Conservation (phyloP, 257 asterid genomes). For the Nicotiana tabacum region DNA sequence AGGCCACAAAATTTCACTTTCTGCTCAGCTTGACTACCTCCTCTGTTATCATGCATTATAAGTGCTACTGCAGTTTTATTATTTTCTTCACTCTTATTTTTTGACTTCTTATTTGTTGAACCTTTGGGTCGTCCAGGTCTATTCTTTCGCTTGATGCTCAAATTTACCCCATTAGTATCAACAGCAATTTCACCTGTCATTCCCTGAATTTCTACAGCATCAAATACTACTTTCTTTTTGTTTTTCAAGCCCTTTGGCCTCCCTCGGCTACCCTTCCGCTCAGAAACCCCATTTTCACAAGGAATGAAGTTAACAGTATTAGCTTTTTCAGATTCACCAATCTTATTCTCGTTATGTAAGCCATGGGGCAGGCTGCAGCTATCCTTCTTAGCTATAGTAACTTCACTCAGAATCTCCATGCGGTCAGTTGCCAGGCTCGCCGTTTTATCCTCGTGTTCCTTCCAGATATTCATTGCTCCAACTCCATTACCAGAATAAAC, state of each 20-base stretch:
- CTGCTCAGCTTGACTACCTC: conserved; percentile 8
- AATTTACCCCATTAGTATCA: background rate
- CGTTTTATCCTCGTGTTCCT: background rate
- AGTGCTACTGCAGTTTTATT: background rate
- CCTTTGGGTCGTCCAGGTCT: conserved; percentile 21
- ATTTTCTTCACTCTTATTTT: background rate
- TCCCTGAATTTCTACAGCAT: background rate
- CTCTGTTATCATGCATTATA: background rate
- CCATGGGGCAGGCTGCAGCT: conserved; percentile 6
- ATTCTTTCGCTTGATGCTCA: background rate
- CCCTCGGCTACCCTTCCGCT: conserved; percentile 6
- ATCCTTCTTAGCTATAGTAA: conserved; percentile 6
- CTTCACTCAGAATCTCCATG: conserved; percentile 3
- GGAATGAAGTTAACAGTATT: background rate
- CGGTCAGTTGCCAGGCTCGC: background rate
- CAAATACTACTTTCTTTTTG: background rate
- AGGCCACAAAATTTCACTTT: background rate
- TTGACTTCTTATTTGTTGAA: conserved; percentile 17
- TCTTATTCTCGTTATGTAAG: background rate
- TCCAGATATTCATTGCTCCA: background rate
- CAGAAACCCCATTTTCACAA: background rate
- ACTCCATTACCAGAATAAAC: conserved; percentile 4
- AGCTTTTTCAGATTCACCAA: background rate
- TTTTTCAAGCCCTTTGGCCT: conserved; percentile 15
- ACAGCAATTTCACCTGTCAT: background rate